A percentile compares a stretch with the other conserved stretches of the same genome.
Evolutionary conservation across 306 rosid genomes (phyloP).

Genomic region (cucumber (Cucumis sativus)): DNA sequence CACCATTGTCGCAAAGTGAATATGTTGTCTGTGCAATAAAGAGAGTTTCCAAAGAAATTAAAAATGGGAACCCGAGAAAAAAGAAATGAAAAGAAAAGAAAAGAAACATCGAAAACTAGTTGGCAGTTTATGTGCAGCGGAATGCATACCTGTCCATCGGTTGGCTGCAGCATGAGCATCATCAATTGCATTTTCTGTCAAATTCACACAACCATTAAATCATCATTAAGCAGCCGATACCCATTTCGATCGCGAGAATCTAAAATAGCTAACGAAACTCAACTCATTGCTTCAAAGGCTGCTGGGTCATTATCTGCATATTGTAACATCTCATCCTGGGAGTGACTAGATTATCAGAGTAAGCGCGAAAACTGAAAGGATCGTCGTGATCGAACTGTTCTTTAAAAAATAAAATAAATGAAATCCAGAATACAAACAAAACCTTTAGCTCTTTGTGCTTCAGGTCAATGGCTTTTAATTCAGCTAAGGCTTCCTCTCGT

Average conservation of each 20-base stretch:
- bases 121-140: neutral
- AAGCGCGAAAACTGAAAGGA: neutral
- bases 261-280: slow-evolving; percentile 8
- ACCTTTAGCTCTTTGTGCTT: slow-evolving; percentile 70
- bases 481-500: slow-evolving; percentile 66
- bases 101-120: neutral
- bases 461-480: slow-evolving; percentile 54
- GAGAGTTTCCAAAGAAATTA: neutral
- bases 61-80: neutral
- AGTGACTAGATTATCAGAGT: slow-evolving; percentile 4
- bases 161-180: slow-evolving; percentile 81
- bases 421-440: slow-evolving; percentile 9
- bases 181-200: slow-evolving; percentile 67
- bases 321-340: slow-evolving; percentile 63
- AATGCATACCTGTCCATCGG: slow-evolving; percentile 85
- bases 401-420: neutral
- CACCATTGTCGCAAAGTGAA: slow-evolving; percentile 71
- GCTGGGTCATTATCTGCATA: slow-evolving; percentile 95
- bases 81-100: neutral
- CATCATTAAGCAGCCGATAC: neutral
- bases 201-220: neutral
- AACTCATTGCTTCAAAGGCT: slow-evolving; percentile 87
- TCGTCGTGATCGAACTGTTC: neutral
- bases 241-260: neutral
- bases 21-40: slow-evolving; percentile 10